Base-by-base conservation (phyloP, 495 filamentous ascomycete species). In the Bombardia bombarda region DNA sequence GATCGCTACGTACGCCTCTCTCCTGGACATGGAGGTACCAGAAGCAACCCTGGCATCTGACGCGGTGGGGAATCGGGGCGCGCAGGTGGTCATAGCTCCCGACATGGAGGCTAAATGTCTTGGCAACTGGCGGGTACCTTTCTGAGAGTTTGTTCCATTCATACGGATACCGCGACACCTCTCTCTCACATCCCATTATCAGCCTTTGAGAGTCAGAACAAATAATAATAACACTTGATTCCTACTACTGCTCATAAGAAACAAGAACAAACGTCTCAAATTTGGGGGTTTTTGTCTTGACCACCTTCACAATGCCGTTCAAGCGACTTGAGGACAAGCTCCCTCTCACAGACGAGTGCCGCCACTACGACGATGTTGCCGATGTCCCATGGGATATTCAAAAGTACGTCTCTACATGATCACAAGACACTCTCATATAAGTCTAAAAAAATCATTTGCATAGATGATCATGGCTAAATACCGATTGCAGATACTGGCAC, bases 331-430 rank as follows among this genome's bases (percentile, higher is more conserved):
- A 47, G n/a, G 37, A 41, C 17, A 55, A 52, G 17, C 59, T 70
- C 30, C 65, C 66, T 20, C 63, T 77, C 43, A 76, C 72, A 2
- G 59, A 63, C 13, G 50, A 73, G 20, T 82, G 78, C 46, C 75
- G 79, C 50, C 84, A 90, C 54, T 90, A 86, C 61, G 66, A 70
- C 22, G 51, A 68, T 28, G 36, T 76, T n/a, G 54, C 56, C 30
- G 70, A 87, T 51, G 81, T 87, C 13, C 79, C 81, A 3, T 80
- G 78, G 77, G 81, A 87, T 53, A 77, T 87, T 31, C 82, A 86
- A 57, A 88, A 87, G 84, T 87, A 51, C 46, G 61, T 26, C n/a
- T n/a, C n/a, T n/a, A n/a, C n/a, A n/a, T n/a, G n/a, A n/a, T n/a
- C n/a, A n/a, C n/a, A n/a, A n/a, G n/a, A n/a, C n/a, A n/a, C n/a